Conservation (phyloP, 1,139 yeast genomes). For the Sugiyamaella neomexicana region DNA sequence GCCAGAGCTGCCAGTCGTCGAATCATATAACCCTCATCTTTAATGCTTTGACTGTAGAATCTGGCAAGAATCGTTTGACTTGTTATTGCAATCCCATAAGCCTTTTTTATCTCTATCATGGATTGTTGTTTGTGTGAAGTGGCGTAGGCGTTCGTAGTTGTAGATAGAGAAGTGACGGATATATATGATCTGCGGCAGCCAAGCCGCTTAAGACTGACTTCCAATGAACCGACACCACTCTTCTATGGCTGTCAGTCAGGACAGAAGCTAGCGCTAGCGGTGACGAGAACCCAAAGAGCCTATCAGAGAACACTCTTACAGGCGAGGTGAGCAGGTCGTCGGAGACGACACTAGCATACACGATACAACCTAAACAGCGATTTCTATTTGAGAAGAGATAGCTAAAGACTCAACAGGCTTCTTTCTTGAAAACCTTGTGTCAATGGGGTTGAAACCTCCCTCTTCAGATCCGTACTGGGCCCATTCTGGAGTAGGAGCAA, state of each 20-base stretch:
- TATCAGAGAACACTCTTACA: too few relatives aligned
- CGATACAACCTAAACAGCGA: neutral
- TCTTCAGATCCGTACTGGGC: slow-evolving; percentile 83
- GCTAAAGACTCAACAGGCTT: slow-evolving; percentile 3
- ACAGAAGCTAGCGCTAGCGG: too few relatives aligned
- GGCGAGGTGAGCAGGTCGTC: too few relatives aligned
- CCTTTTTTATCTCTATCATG: slow-evolving; percentile 1
- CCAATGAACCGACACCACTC: neutral
- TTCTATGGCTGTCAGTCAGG: too few relatives aligned
- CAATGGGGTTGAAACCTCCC: slow-evolving; percentile 90
- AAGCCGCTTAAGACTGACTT: neutral
- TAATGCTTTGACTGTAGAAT: neutral
- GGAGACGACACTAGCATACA: too few relatives aligned
- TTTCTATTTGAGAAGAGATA: neutral
- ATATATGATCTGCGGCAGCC: neutral
- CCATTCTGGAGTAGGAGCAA: slow-evolving; percentile 83
- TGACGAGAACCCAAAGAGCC: too few relatives aligned
- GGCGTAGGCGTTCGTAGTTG: neutral
- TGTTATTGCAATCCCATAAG: neutral
- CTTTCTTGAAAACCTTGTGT: slow-evolving; percentile 40
- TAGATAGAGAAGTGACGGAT: too few relatives aligned
- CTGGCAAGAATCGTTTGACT: neutral
- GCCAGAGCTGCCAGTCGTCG: slow-evolving; percentile 45
- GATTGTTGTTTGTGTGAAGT: neutral
- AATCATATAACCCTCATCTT: slow-evolving; percentile 41